Evolutionary conservation across 805 yeast species (phyloP).

Genomic region (Lachancea waltii): DNA sequence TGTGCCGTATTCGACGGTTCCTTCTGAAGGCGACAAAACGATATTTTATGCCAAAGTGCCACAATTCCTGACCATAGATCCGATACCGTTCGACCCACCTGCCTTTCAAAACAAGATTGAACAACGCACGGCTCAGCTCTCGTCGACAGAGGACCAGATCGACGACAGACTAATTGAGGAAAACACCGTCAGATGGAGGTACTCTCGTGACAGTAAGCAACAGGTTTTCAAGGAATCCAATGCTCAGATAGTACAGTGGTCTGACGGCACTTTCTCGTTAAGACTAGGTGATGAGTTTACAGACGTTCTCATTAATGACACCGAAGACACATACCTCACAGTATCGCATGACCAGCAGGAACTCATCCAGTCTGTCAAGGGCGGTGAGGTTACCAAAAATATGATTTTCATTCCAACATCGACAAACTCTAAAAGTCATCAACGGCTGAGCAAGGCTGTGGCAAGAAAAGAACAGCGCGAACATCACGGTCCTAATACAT

Average conservation of each 20-base stretch:
- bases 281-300: conserved; percentile 84
- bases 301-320: conserved; percentile 60
- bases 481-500: conserved; percentile 35
- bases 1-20: conserved; percentile 42
- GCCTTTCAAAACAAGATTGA: conserved; percentile 47
- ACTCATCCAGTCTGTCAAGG: conserved; percentile 53
- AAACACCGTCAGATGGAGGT: conserved; percentile 92
- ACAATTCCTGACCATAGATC: conserved; percentile 72
- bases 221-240: conserved; percentile 75
- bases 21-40: conserved; percentile 32
- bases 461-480: conserved; percentile 33
- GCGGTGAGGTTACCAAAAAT: conserved; percentile 55
- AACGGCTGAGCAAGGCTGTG: conserved; percentile 67
- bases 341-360: conserved; percentile 66
- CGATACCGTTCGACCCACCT: conserved; percentile 81
- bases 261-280: conserved; percentile 81
- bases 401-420: conserved; percentile 85
- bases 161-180: conserved; percentile 64
- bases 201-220: conserved; percentile 68
- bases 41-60: conserved; percentile 60
- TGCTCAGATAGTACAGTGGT: conserved; percentile 88
- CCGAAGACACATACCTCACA: conserved; percentile 66
- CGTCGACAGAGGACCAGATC: conserved; percentile 43
- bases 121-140: conserved; percentile 29
- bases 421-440: conserved; percentile 78